These are phyloP conservation scores for Starmerella sirachaensis DNA, from an alignment of 805 yeast genomes.

Conservation along the genomic window DNA sequence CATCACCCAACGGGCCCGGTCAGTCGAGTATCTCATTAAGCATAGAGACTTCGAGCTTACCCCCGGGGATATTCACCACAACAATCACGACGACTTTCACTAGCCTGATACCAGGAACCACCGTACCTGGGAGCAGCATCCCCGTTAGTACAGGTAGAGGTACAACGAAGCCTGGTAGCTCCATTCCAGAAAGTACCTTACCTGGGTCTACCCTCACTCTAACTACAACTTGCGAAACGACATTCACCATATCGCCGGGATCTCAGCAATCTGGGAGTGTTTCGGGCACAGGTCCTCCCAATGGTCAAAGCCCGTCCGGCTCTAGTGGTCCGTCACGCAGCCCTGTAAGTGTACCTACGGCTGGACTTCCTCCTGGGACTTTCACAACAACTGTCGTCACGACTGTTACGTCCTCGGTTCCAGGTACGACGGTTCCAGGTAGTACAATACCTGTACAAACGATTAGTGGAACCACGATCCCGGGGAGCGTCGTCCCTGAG, in stretches of 20 bases:
- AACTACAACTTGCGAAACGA: constrained; percentile 12
- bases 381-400: constrained; percentile 14
- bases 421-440: constrained; percentile 21
- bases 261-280: no score
- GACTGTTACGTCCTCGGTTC: constrained; percentile 10
- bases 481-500: constrained; percentile 20
- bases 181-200: constrained; percentile 19
- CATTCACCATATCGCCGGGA: constrained; percentile 13
- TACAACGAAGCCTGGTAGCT: no score
- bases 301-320: no score
- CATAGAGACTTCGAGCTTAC: no score
- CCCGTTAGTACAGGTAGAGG: constrained; percentile 8
- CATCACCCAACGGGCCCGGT: no score
- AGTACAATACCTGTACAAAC: constrained; percentile 9
- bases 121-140: constrained; percentile 18
- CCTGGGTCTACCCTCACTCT: constrained; percentile 15
- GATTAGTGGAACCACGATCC: constrained; percentile 12
- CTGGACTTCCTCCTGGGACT: constrained; percentile 7
- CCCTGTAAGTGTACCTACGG: neutral
- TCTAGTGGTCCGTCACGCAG: neutral
- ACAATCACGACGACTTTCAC: constrained; percentile 12
- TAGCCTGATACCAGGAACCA: constrained; percentile 17
- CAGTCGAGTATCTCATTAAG: neutral
- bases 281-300: no score
- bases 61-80: constrained; percentile 14